Percentiles rank a stretch among this genome's conserved stretches.
These are phyloP conservation scores for Pilasporangium apinafurcum DNA, from an alignment of 352 stramenopile genomes.

Conservation along the genomic window DNA sequence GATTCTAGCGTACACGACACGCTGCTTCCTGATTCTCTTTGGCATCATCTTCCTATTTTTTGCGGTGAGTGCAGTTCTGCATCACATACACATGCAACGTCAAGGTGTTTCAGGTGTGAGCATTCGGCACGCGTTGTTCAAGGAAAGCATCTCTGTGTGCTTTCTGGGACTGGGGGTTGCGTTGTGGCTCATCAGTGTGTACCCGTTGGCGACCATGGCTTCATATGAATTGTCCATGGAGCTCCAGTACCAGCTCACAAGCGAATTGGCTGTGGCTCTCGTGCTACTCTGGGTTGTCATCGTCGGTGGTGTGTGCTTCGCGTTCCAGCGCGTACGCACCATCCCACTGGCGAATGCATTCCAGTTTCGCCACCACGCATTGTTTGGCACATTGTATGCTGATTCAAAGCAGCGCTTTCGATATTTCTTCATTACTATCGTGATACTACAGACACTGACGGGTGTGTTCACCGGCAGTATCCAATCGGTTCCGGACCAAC, in stretches of 20 bases:
- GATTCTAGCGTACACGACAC: slow-evolving; percentile 27
- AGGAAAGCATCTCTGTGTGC: slow-evolving; percentile 38
- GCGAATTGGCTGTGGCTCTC: slow-evolving; percentile 35
- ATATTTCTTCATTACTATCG: slow-evolving; percentile 55
- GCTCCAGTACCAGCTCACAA: slow-evolving; percentile 36
- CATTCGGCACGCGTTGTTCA: slow-evolving; percentile 10
- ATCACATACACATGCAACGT: not conserved
- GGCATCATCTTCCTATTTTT: slow-evolving; percentile 33
- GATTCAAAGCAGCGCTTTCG: slow-evolving; percentile 41
- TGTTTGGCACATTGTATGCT: slow-evolving; percentile 57
- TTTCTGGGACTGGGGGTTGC: slow-evolving; percentile 41
- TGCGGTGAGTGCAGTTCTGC: slow-evolving; percentile 4
- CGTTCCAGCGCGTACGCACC: slow-evolving; percentile 30
- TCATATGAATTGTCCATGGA: slow-evolving; percentile 65
- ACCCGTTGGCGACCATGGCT: slow-evolving; percentile 45
- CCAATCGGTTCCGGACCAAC: slow-evolving; percentile 31
- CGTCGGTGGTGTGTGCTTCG: slow-evolving; percentile 26
- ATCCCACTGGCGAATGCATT: slow-evolving; percentile 32
- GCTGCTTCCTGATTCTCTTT: slow-evolving; percentile 36
- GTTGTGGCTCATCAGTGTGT: slow-evolving; percentile 47
- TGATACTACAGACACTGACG: slow-evolving; percentile 38
- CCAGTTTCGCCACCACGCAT: slow-evolving; percentile 35
- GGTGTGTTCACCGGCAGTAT: slow-evolving; percentile 46
- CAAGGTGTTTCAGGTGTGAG: not conserved
- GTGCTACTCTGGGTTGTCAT: slow-evolving; percentile 39